Evolutionary conservation across 305 asterid genomes (phyloP), one percentile per base, ranked within the genome.

Genomic region (Fraxinus latifolia): DNA sequence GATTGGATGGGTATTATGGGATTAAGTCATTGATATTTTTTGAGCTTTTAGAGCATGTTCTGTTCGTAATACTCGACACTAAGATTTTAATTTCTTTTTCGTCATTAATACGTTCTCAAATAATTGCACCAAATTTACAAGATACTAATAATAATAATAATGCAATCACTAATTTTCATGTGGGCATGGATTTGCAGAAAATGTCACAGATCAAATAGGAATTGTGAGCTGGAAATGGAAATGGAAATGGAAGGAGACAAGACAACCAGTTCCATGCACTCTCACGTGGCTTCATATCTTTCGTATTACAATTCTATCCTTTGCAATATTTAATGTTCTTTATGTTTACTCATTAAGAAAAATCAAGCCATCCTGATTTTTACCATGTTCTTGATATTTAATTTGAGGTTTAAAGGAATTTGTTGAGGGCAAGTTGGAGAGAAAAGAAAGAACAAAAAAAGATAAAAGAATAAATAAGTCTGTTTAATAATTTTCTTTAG

Each of bases 151-250:
- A 29, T 68, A 77, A 67, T 50, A 47, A 32, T 32, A 32, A 32
- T 36, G 9, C 33, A 53, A 79, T 85, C 81, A 85, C 86, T 90
- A 84, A 87, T 87, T 81, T 65, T 83, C 91, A 88, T 71, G 92
- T 86, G 91, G 87, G 89, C 83, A 78, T 88, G 89, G 79, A 82
- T 83, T 84, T 83, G 77, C 32, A 88, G 87, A 86, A 86, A 84
- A 81, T 88, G 87, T 88, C 91, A 83, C 81, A 70, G 78, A 47
- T 84, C 86, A 89, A 87, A 68, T 89, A 87, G 86, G 83, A 87
- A 70, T 44, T 80, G 60, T 90, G 93, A 90, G 91, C 92, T 91
- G 93, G 90, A 86, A 44, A 50, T 23, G 25, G 25, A 23, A 23
- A 81, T 91, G 93, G 90, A 86, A 44, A 50, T 23, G 25, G 25